Evolutionary conservation across 768 basidiomycete genomes (phyloP).

Genomic region (Strobilomyces dryophilus): DNA sequence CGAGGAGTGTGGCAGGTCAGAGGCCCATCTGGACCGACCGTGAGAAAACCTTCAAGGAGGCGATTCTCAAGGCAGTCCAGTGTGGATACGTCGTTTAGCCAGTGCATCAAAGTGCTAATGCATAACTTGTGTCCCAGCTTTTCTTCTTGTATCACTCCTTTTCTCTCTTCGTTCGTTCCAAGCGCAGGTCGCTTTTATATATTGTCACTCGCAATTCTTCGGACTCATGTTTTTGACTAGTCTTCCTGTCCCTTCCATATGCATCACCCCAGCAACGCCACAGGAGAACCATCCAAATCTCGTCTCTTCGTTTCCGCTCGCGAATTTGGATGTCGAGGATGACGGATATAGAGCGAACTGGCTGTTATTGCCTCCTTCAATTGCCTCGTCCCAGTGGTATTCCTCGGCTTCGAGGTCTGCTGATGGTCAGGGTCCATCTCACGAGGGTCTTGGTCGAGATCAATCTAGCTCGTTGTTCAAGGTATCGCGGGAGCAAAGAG

Average conservation of each 20-base stretch:
- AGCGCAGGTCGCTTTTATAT: slow-evolving; percentile 57
- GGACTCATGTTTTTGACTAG: slow-evolving; percentile 37
- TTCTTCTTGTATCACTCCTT: not conserved
- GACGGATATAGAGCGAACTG: slow-evolving; percentile 56
- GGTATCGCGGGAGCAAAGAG: slow-evolving; percentile 55
- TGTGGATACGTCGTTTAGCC: not conserved
- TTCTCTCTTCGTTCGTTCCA: not conserved
- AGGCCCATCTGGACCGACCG: not conserved
- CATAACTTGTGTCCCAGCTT: not conserved
- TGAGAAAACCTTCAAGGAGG: not conserved
- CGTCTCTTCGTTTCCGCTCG: slow-evolving; percentile 55
- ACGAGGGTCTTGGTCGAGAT: slow-evolving; percentile 56
- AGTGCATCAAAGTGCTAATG: not conserved
- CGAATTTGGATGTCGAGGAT: slow-evolving; percentile 33
- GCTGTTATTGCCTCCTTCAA: slow-evolving; percentile 47
- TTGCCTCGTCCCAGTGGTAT: slow-evolving; percentile 27
- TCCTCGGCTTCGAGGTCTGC: slow-evolving; percentile 49
- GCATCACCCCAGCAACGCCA: slow-evolving; percentile 65
- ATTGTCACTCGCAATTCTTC: slow-evolving; percentile 4
- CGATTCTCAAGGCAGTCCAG: not conserved
- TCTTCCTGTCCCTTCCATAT: slow-evolving; percentile 59
- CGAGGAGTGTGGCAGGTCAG: not conserved
- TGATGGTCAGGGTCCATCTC: slow-evolving; percentile 33
- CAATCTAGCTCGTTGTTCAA: slow-evolving; percentile 63
- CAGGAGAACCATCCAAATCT: slow-evolving; percentile 48